Base-by-base conservation (phyloP, 225 moss, liverwort and hornwort species). In the Ulota crispa region DNA sequence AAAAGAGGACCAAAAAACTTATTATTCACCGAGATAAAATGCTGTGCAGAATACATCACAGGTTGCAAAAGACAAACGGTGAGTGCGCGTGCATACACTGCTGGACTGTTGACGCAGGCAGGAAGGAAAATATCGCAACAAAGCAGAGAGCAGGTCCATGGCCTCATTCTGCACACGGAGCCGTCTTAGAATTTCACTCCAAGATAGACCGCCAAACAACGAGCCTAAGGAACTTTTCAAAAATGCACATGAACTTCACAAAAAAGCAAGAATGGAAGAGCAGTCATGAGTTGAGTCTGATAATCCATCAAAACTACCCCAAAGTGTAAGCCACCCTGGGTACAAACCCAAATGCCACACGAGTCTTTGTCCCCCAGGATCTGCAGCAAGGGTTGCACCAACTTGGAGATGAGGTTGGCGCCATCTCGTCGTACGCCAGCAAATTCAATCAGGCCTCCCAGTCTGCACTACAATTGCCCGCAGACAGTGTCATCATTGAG, bases 311-410 rank as follows among this genome's bases (percentile, higher is more conserved):
- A 88, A 83, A 80, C 83, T 88, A 88, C 88, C 88, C 85, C 88
- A 83, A 88, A 88, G 83, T 88, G 88, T 73, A 85, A 80, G 77
- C 88, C 88, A 88, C 88, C 85, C 88, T 88, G 88, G 88, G 88
- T 88, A 94, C 94, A 89, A 81, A 99, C 94, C 99, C 99, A 99
- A 81, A 99, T 93, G 88, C 96, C 96, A 87, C 88, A 93, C 45
- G 96, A 93, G 81, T 99, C 99, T 81, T 92, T 99, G 89, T 99
- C 99, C 66, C 96, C 93, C 72, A 99, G 89, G 61, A 95, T 92
- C 80, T 96, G 96, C 81, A 99, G 83, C 85, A 99, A 85, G 41
- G 99, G 99, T 87, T 96, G 99, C 82, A 94, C 94, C 86, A 99
- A 68, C 86, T 99, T 99, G 34, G 92, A 86, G 89, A 99, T 93